phyloP scores from a whole-genome alignment of 495 filamentous ascomycete species.

The Neurospora sp. region DNA sequence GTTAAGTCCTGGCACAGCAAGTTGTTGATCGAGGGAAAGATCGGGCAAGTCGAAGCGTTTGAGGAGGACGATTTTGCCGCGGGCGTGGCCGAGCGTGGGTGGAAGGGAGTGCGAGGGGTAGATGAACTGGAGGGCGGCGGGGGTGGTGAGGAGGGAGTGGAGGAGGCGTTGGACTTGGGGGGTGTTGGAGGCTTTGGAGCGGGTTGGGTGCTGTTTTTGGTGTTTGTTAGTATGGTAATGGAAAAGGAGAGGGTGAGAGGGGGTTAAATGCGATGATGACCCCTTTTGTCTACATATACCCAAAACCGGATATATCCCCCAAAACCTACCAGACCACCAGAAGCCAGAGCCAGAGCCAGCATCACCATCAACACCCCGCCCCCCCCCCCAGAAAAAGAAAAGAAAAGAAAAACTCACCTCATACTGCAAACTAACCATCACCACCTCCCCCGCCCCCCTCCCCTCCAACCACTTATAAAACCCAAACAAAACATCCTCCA shows the following conservation, averaged over 20 bases:
- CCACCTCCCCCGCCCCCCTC: conserved; percentile 53
- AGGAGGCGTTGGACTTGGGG: conserved; percentile 50
- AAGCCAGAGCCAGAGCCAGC: too few relatives aligned
- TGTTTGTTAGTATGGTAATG: neutral
- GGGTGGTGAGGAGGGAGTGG: conserved; percentile 46
- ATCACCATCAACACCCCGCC: too few relatives aligned
- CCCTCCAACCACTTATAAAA: conserved; percentile 48
- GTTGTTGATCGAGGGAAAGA: conserved; percentile 28
- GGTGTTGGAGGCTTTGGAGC: conserved; percentile 31
- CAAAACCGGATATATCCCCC: neutral
- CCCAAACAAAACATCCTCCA: conserved; percentile 39
- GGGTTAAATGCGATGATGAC: neutral
- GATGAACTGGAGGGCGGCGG: conserved; percentile 48
- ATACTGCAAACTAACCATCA: conserved; percentile 76
- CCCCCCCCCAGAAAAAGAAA: neutral
- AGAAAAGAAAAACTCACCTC: conserved; percentile 29
- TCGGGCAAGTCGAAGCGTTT: conserved; percentile 58
- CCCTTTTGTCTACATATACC: neutral
- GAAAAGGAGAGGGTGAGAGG: neutral
- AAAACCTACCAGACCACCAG: too few relatives aligned
- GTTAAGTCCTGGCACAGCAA: conserved; percentile 50
- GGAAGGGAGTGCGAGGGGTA: conserved; percentile 53
- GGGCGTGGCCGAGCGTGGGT: conserved; percentile 58
- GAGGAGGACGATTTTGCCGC: conserved; percentile 70
- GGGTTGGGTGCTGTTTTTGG: neutral